Evolutionary conservation across 345 rosid genomes (phyloP).

Genomic region (Tarenaya hassleriana): DNA sequence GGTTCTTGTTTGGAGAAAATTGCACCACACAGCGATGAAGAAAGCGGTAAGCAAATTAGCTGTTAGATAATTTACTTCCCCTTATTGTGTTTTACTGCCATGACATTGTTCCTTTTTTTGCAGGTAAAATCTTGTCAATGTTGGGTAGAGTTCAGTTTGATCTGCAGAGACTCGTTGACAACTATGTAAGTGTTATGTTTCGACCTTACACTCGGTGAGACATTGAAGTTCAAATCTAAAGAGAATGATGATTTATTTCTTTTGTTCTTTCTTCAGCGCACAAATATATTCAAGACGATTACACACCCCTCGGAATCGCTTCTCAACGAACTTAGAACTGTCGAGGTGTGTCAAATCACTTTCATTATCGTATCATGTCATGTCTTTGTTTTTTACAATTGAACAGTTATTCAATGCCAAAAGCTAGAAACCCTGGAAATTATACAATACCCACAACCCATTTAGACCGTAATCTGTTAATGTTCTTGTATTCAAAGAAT

Average conservation of each 20-base stretch:
- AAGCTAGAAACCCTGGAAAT: no score
- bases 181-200: conserved; percentile 63
- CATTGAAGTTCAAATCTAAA: neutral
- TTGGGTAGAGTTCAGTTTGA: conserved; percentile 80
- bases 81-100: conserved; percentile 12
- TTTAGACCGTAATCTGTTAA: neutral
- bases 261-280: conserved; percentile 51
- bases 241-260: conserved; percentile 15
- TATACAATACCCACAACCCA: neutral
- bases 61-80: neutral
- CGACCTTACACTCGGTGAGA: neutral
- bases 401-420: no score
- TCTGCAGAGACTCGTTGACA: conserved; percentile 80
- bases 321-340: conserved; percentile 83
- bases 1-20: conserved; percentile 84
- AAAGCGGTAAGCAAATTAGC: conserved; percentile 46
- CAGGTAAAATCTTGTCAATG: conserved; percentile 68
- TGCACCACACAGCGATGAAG: conserved; percentile 60
- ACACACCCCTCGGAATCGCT: conserved; percentile 91
- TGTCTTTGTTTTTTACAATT: no score
- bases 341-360: conserved; percentile 57
- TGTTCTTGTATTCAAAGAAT: conserved; percentile 5
- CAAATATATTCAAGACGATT: conserved; percentile 68
- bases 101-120: conserved; percentile 19
- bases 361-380: no score